Evolutionary conservation across 192 early-diverging fungal genomes (phyloP).

Genomic region (Coemansia pectinata): DNA sequence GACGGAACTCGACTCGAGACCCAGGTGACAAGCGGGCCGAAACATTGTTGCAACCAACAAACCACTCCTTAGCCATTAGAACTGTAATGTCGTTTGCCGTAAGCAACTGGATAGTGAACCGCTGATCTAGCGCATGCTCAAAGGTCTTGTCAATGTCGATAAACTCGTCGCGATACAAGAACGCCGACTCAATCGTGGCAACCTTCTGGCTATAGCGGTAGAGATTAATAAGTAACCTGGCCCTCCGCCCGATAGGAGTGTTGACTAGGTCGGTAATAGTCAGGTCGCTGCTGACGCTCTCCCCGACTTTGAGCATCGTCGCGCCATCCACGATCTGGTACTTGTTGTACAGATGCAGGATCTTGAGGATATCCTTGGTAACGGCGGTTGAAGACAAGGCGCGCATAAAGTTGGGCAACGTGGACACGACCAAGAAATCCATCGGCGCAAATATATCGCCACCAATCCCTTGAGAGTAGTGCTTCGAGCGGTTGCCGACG

Average conservation of each 20-base stretch:
- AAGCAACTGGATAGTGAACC: constrained; percentile 64
- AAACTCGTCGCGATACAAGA: constrained; percentile 80
- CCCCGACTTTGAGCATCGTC: constrained; percentile 66
- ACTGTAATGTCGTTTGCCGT: constrained; percentile 78
- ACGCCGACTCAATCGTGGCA: constrained; percentile 71
- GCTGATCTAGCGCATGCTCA: constrained; percentile 66
- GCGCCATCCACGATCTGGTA: constrained; percentile 67
- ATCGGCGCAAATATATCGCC: constrained; percentile 70
- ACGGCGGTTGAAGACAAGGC: constrained; percentile 54
- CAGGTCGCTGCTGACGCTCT: constrained; percentile 70
- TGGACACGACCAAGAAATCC: constrained; percentile 85
- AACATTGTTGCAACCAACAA: constrained; percentile 39
- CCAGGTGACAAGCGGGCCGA: constrained; percentile 55
- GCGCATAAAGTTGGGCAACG: constrained; percentile 75
- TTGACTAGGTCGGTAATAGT: constrained; percentile 76
- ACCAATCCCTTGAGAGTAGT: constrained; percentile 47
- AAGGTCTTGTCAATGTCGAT: constrained; percentile 76
- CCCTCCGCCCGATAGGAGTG: constrained; percentile 77
- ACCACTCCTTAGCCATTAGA: constrained; percentile 83
- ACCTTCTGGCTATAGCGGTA: constrained; percentile 61
- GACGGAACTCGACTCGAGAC: constrained; percentile 69
- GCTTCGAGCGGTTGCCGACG: constrained; percentile 61
- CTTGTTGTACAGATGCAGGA: constrained; percentile 85
- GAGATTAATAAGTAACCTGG: constrained; percentile 70
- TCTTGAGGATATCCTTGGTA: constrained; percentile 74